Conservation (phyloP, 306 rosid species). For the Fragaria ananassa region DNA sequence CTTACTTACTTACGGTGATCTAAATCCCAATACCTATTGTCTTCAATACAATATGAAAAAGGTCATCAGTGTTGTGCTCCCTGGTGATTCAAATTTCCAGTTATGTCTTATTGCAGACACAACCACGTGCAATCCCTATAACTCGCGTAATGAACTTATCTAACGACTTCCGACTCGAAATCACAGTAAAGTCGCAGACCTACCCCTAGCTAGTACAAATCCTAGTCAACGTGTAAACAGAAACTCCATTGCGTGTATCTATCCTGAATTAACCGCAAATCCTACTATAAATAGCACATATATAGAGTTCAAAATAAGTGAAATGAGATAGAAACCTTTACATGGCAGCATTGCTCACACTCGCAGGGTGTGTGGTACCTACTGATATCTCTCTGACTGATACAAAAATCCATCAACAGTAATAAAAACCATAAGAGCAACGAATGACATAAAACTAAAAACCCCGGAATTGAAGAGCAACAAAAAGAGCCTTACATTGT, state of each 20-base stretch:
- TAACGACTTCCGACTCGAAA: neutral
- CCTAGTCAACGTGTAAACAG: neutral
- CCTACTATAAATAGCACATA: neutral
- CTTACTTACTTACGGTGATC: too few relatives aligned
- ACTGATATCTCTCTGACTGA: slow-evolving; percentile 28
- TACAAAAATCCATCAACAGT: neutral
- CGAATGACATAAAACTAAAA: neutral
- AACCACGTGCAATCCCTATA: too few relatives aligned
- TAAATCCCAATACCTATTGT: too few relatives aligned
- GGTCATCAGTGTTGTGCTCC: neutral
- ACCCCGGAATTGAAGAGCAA: neutral
- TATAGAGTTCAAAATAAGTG: neutral
- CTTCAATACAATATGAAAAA: neutral
- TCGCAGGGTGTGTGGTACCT: slow-evolving; percentile 28
- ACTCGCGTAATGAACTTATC: neutral
- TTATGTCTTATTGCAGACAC: neutral
- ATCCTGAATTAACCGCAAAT: neutral
- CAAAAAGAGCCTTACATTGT: slow-evolving; percentile 36
- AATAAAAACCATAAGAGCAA: slow-evolving; percentile 7
- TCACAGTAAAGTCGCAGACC: neutral
- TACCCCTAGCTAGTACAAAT: neutral
- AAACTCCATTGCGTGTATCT: neutral
- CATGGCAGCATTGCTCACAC: slow-evolving; percentile 45
- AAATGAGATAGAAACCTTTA: slow-evolving; percentile 41
- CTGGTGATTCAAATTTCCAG: neutral